Conservation (phyloP, 225 moss, liverwort and hornwort species). For the Pseudoscleropodium purum region DNA sequence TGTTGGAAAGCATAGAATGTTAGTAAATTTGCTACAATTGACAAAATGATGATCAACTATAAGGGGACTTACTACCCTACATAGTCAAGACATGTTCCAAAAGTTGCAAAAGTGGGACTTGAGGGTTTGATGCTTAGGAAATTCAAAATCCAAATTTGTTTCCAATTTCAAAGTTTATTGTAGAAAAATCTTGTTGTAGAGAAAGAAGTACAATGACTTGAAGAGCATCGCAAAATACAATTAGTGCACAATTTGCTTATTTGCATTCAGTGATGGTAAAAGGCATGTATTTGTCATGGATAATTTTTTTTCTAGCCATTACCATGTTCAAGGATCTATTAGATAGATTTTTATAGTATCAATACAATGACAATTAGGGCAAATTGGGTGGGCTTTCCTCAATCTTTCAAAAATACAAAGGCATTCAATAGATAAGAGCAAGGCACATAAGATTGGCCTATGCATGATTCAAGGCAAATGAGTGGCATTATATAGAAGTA, state of each 20-base stretch:
- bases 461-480: not conserved
- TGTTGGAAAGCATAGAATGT: not conserved
- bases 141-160: not conserved
- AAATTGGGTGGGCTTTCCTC: fast-evolving
- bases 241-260: fast-evolving
- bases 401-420: not conserved
- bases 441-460: not conserved
- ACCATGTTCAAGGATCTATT: not conserved
- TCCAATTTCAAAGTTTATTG: not conserved
- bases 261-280: fast-evolving
- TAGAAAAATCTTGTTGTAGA: not conserved
- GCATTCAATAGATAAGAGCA: not conserved
- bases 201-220: not conserved
- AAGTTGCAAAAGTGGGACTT: not conserved
- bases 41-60: too few relatives aligned
- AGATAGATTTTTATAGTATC: not conserved
- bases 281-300: not conserved
- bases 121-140: not conserved
- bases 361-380: not conserved
- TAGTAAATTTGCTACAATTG: too few relatives aligned
- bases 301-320: not conserved
- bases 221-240: not conserved
- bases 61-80: fast-evolving
- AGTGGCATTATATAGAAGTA: too few relatives aligned
- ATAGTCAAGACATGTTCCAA: not conserved